These are phyloP conservation scores for Beauveria bassiana DNA, from an alignment of 2,329 filamentous ascomycete genomes.

Conservation along the genomic window DNA sequence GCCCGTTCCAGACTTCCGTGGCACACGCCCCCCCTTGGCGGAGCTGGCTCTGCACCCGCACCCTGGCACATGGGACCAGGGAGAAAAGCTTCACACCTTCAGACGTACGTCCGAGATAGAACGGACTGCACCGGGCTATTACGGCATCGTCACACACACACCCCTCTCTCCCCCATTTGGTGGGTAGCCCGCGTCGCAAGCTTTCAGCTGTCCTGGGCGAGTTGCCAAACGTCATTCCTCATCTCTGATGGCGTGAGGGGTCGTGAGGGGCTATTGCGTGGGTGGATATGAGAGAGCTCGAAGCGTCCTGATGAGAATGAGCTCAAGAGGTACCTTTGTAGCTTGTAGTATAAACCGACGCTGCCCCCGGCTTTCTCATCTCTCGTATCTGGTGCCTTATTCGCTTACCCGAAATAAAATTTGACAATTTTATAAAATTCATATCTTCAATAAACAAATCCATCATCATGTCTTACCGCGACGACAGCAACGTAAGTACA, in stretches of 20 bases:
- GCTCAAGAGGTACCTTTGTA: constrained; percentile 8
- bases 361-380: neutral
- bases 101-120: neutral
- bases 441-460: neutral
- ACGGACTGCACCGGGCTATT: neutral
- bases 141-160: neutral
- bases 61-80: too few species aligned
- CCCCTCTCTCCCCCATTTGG: neutral
- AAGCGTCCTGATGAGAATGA: constrained; percentile 4
- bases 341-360: constrained; percentile 8
- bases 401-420: neutral
- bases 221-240: constrained; percentile 7
- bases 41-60: neutral
- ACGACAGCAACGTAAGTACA: constrained; percentile 27
- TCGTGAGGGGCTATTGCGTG: neutral
- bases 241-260: constrained; percentile 9
- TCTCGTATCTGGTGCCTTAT: neutral
- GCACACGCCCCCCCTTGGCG: neutral
- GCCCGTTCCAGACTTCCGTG: neutral
- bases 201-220: constrained; percentile 3
- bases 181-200: neutral
- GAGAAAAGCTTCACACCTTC: too few species aligned
- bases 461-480: constrained; percentile 39
- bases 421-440: neutral
- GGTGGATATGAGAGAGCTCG: neutral